Evolutionary conservation across 2,329 filamentous ascomycete genomes (phyloP).

Genomic region (Tolypocladium album): DNA sequence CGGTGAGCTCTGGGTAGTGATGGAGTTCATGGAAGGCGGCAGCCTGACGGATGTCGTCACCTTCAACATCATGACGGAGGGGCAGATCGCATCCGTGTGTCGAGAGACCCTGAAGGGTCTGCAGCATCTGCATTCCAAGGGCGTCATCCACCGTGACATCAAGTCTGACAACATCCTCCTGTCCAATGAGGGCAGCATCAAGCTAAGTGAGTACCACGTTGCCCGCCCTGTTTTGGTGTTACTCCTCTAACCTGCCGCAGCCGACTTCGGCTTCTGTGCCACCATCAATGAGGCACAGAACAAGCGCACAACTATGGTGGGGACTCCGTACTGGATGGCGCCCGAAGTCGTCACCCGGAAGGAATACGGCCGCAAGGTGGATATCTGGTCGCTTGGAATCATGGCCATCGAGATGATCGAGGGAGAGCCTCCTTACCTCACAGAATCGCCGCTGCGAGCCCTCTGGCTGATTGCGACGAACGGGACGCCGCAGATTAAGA

Average conservation of each 20-base stretch:
- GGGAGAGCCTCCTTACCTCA: constrained; percentile 92
- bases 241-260: constrained; percentile 32
- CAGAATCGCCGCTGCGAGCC: constrained; percentile 84
- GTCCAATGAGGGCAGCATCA: constrained; percentile 90
- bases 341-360: constrained; percentile 95
- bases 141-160: constrained; percentile 96
- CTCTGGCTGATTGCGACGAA: constrained; percentile 96
- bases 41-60: constrained; percentile 97
- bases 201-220: constrained; percentile 62
- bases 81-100: constrained; percentile 92
- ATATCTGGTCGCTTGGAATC: constrained; percentile 97
- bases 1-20: constrained; percentile 94
- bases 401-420: constrained; percentile 99
- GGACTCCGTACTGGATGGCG: constrained; percentile 99
- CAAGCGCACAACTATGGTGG: constrained; percentile 98
- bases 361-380: constrained; percentile 95
- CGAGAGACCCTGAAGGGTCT: constrained; percentile 84
- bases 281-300: constrained; percentile 96
- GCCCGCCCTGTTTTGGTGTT: not conserved
- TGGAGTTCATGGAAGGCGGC: constrained; percentile 99
- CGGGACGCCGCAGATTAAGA: constrained; percentile 89
- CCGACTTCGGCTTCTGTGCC: constrained; percentile 97
- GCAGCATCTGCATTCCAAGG: constrained; percentile 93
- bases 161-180: constrained; percentile 97
- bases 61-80: constrained; percentile 98